Evolutionary conservation across 2,329 filamentous ascomycete genomes (phyloP), one percentile per base, ranked within the genome.

Genomic region (Ophiocordyceps polyrhachis-furcata): DNA sequence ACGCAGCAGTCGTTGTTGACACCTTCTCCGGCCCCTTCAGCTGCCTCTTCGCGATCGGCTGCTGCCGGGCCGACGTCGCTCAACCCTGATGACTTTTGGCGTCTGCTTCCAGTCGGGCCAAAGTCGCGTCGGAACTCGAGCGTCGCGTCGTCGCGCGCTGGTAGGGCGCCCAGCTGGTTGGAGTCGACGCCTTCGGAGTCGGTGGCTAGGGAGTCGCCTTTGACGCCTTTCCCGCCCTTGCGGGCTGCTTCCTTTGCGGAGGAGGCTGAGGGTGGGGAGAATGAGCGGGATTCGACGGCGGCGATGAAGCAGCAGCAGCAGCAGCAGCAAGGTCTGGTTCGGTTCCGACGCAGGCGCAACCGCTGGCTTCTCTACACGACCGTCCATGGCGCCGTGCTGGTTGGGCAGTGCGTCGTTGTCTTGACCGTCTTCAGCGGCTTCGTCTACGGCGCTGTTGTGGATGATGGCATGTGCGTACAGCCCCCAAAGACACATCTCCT

Each of bases 211-310:
- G 43, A 47, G 6, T 51, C 52, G 3, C 56, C 56, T 0, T 45
- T 57, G 3, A 58, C 55, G 1, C 53, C 53, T 5, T 58, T 58
- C 25, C 56, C 56, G 11, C 52, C 53, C 2, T 56, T 53, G 53
- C 43, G 47, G 1, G 46, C 47, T 9, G 50, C 48, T 6, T 47
- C 49, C 1, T 43, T 37, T 15, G 17, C 12, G 44, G 21, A 4
- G 45, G 40, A 12, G 45, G 25, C 25, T 43, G 42, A 23, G 40
- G 13, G 25, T 3, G 40, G 28, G 19, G 40, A 37, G 19, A 11
- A 12, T 19, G 31, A 41, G 8, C 19, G 11, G 9, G 19, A 19
- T 17, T 38, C 15, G 35, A n/a, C 9, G n/a, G 9, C 35, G 17
- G 8, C 35, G 17, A 11, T 17, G 20, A 29, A 43, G 43, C 43